A percentile compares a stretch with the other conserved stretches of the same genome.
These are phyloP conservation scores for Peronospora belbahrii DNA, from an alignment of 352 stramenopile species.

Conservation along the genomic window DNA sequence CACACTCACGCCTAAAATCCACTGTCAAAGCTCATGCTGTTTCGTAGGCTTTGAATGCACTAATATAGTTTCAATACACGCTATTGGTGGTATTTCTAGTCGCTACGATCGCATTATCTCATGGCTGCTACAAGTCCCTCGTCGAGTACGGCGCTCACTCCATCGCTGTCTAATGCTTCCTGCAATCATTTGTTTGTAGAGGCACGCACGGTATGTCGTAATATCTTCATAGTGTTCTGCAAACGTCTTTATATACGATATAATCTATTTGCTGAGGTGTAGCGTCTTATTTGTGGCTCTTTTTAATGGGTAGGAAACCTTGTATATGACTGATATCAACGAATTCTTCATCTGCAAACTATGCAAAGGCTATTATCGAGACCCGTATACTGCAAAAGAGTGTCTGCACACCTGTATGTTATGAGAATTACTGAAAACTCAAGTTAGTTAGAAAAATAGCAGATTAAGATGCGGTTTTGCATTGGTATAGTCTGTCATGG, in stretches of 20 bases:
- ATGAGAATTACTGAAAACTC: no score
- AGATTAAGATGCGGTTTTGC: background rate
- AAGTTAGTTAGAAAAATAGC: background rate
- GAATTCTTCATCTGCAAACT: conserved; percentile 55
- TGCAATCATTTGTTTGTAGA: conserved; percentile 30
- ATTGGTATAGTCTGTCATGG: conserved; percentile 49
- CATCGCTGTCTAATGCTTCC: conserved; percentile 17
- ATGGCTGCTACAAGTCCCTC: no score
- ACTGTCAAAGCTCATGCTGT: background rate
- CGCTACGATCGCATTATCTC: no score
- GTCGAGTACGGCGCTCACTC: conserved; percentile 1
- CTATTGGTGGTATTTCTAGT: no score
- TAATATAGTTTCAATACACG: no score
- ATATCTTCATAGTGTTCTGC: no score
- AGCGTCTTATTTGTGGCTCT: conserved; percentile 9
- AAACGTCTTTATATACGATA: no score
- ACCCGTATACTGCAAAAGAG: conserved; percentile 70
- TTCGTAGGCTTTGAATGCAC: background rate
- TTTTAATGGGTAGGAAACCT: conserved; percentile 28
- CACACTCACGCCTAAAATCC: conserved; percentile 3
- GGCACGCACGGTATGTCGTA: conserved; percentile 28
- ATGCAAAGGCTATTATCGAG: conserved; percentile 59
- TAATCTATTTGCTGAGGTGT: no score
- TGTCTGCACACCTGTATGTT: conserved; percentile 71
- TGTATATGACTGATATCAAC: conserved; percentile 42